Evolutionary conservation across 208 protist genomes (phyloP), one percentile per base, ranked within the genome.

Genomic region (Leishmania gerbilli): DNA sequence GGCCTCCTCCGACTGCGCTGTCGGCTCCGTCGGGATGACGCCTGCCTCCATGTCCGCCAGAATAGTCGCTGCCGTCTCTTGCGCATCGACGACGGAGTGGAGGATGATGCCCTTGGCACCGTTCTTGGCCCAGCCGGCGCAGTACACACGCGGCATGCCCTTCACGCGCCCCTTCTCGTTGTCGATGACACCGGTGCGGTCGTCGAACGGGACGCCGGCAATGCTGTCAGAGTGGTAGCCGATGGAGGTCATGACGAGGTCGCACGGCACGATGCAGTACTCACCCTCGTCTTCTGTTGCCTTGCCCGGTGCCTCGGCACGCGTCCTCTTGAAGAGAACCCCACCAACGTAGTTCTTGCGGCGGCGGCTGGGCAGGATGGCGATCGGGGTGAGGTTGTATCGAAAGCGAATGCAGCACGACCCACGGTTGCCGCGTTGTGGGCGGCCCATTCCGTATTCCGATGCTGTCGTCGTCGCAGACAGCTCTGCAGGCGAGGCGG

Each of bases 101-200:
- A 95, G 75, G 55, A 99, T 98, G 65, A 98, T 91, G 11, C 98
- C 98, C 67, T 89, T 92, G 31, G 97, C 91, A 15, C 98, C 98
- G 45, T 92, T 95, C 87, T 98, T 98, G 69, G 91, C 88, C 98
- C 98, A 99, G 19, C 98, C 98, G 37, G 89, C 82, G 83, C 90
- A 95, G 88, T 99, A 99, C 76, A 98, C 74, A 21, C 96, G 91
- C 42, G 89, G 87, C 53, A 89, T 71, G 21, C 92, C 95, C 47
- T 76, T 80, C 45, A 98, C 93, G 47, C 94, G 92, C 9, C 94
- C 94, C 11, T 79, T 64, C 42, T 78, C 79, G 86, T 98, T 86
- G 24, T 89, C 87, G 49, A 99, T 95, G 24, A 92, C 81, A 47
- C 93, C 93, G 34, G 80, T 76, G 21, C 31, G 31, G 40, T 90